Evolutionary conservation across 495 filamentous ascomycete species (phyloP).

Genomic region (Neurospora discreta): DNA sequence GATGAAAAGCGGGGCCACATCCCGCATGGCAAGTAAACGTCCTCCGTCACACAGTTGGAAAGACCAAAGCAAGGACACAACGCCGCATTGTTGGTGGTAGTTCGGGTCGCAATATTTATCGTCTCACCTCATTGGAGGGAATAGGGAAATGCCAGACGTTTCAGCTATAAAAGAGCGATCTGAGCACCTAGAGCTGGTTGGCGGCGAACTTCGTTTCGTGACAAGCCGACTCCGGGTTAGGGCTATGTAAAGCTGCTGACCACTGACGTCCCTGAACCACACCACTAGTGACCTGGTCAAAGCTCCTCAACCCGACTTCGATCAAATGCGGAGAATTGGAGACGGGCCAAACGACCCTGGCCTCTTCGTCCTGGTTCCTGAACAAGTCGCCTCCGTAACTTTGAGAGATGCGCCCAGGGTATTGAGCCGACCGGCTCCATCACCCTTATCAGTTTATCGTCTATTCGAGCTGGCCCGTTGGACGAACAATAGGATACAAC

Average conservation of each 20-base stretch:
- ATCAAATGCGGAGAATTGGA: neutral
- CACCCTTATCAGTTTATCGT: neutral
- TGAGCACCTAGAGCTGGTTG: neutral
- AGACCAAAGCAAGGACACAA: neutral
- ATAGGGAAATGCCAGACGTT: too few species aligned
- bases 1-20: neutral
- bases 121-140: neutral
- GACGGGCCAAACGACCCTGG: neutral
- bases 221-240: neutral
- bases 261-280: neutral
- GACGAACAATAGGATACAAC: neutral
- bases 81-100: neutral
- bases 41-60: neutral
- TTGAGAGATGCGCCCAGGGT: constrained; percentile 3
- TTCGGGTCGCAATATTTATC: neutral
- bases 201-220: neutral
- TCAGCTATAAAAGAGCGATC: too few species aligned
- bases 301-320: neutral
- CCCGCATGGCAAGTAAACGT: neutral
- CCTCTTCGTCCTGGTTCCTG: neutral
- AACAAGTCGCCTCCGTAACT: neutral
- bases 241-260: neutral
- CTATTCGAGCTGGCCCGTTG: neutral
- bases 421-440: constrained; percentile 10
- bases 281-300: neutral